Conservation (phyloP, 495 filamentous ascomycete genomes). For the Penicillium tannophilum region DNA sequence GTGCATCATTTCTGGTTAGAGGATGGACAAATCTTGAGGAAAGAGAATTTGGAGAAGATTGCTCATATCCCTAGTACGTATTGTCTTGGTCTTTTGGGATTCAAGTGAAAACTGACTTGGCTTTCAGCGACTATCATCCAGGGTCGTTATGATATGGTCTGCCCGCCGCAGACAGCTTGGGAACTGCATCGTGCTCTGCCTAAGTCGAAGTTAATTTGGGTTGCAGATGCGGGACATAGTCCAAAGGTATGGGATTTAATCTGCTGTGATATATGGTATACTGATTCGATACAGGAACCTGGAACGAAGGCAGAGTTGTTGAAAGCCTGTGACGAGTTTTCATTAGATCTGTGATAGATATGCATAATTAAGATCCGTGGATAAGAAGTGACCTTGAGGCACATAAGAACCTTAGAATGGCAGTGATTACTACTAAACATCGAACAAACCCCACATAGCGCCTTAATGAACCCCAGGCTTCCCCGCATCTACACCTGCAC, state of each 20-base stretch:
- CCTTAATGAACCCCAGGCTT: not conserved
- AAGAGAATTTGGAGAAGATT: conserved; percentile 38
- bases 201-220: conserved; percentile 37
- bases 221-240: conserved; percentile 39
- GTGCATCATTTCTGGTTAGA: conserved; percentile 40
- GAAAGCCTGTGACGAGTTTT: conserved; percentile 23
- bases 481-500: not conserved
- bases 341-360: conserved; percentile 5
- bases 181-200: conserved; percentile 41
- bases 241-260: conserved; percentile 15
- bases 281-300: conserved; percentile 18
- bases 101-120: not conserved
- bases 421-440: no score
- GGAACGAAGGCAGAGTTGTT: conserved; percentile 21
- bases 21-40: conserved; percentile 37
- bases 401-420: no score
- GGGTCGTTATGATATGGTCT: conserved; percentile 48
- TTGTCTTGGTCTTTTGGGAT: not conserved
- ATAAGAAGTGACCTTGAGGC: no score
- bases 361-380: not conserved
- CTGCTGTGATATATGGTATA: not conserved
- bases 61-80: conserved; percentile 39
- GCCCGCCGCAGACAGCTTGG: conserved; percentile 43
- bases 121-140: conserved; percentile 38
- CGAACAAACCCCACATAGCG: not conserved